Evolutionary conservation across 371 early-diverging fungal genomes (phyloP), one percentile per base, ranked within the genome.

Genomic region (Zopfochytrium polystomum): DNA sequence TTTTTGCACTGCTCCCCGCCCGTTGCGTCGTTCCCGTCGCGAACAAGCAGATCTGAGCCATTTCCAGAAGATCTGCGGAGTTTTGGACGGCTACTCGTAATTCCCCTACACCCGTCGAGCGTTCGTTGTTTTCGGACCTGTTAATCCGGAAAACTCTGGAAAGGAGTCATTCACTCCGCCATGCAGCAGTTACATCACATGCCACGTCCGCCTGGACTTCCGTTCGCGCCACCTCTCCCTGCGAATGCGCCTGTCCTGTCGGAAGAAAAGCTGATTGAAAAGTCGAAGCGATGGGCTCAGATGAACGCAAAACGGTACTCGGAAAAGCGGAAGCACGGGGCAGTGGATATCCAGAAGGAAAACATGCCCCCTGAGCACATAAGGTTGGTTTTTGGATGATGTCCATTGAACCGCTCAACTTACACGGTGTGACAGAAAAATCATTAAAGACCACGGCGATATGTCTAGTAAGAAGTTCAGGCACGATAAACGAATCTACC

Each of bases 331-430:
- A 91, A 91, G 75, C 91, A 92, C 80, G 95, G 91, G 78, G 83
- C 74, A 60, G 74, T 76, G 48, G 81, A 79, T 62, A 71, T 66
- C 2, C 75, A 77, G 57, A 96, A 96, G 74, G 91, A 85, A 46
- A 85, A 90, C 57, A 93, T 98, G 96, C 99, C 99, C 32, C 93
- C 95, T 33, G 98, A 99, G 67, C 98, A 98, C 79, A 79, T 96
- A 66, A 93, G 76, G 76, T 72, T 34, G 1, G 22, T 26, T 27
- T 18, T 29, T 62, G 65, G 54, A 55, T 33, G 15, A 33, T 15
- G 22, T 55, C 18, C 44, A 27, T 5, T 34, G 49, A 3, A 38
- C n/a, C n/a, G 4, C 43, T 7, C 27, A 44, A n/a, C 26, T 32
- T 7, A 4, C 6, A n/a, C 27, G 5, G 6, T 31, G 29, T 58